These are phyloP conservation scores for Trichosanthes cucumerina DNA, from an alignment of 306 rosid species.

Conservation along the genomic window DNA sequence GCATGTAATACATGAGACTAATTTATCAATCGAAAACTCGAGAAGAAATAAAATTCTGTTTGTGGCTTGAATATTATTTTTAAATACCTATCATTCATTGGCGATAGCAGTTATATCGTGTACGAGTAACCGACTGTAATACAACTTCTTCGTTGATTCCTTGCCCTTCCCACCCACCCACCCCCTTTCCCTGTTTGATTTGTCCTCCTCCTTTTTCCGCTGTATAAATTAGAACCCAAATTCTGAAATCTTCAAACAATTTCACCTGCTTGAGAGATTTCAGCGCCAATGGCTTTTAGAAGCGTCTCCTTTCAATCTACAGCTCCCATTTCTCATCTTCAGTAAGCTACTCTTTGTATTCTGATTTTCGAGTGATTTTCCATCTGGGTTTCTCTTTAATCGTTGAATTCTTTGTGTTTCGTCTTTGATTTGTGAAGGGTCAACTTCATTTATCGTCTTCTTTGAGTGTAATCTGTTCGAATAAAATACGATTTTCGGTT, in stretches of 20 bases:
- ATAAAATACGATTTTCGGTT: background rate
- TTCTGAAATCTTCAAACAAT: background rate
- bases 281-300: slow-evolving; percentile 42
- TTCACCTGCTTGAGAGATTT: background rate
- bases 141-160: slow-evolving; percentile 1
- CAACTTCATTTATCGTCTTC: background rate
- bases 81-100: background rate
- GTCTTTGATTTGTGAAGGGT: background rate
- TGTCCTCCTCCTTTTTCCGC: background rate
- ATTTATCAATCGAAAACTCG: background rate
- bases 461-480: background rate
- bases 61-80: background rate
- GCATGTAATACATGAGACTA: background rate
- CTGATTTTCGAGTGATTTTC: background rate
- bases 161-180: background rate
- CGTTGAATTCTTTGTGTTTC: background rate
- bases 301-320: slow-evolving; percentile 50
- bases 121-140: background rate
- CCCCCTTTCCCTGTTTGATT: background rate
- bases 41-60: background rate
- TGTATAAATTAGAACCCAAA: background rate
- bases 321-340: slow-evolving; percentile 29
- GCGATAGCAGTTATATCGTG: background rate
- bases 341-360: slow-evolving; percentile 19
- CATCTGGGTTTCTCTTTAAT: background rate